Evolutionary conservation across 495 filamentous ascomycete species (phyloP).

Genomic region (Cenococcum geophilum): DNA sequence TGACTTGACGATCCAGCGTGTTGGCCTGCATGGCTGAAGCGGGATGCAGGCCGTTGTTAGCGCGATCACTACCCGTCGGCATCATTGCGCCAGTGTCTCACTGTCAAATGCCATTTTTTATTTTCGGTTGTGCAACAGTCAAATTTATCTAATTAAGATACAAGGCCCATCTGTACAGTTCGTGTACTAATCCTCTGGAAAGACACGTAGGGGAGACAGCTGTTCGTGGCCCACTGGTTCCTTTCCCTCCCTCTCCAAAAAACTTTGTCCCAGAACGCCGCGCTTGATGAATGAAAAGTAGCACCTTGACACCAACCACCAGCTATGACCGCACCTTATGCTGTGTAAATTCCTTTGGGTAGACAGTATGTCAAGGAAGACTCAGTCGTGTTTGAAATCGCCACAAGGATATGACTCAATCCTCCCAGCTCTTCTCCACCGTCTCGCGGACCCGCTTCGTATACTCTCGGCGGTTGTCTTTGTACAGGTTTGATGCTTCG

Average conservation of each 20-base stretch:
- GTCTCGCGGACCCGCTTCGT: slow-evolving; percentile 91
- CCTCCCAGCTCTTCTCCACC: slow-evolving; percentile 99
- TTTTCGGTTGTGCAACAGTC: not conserved
- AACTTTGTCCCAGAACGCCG: not conserved
- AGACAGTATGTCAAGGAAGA: not conserved
- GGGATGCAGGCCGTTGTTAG: not conserved
- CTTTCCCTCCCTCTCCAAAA: not conserved
- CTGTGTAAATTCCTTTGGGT: not conserved
- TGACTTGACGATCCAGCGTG: not conserved
- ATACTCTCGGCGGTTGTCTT: slow-evolving; percentile 95
- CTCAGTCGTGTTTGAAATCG: no score
- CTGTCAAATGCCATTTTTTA: not conserved
- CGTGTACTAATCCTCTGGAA: not conserved
- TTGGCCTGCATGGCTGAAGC: not conserved
- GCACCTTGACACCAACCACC: not conserved
- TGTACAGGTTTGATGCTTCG: slow-evolving; percentile 96
- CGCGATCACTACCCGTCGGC: not conserved
- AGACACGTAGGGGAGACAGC: no score
- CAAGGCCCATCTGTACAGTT: not conserved
- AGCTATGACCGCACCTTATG: not conserved
- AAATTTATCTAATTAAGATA: not conserved
- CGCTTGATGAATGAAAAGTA: slow-evolving; percentile 4
- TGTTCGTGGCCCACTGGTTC: no score
- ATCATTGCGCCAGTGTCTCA: not conserved
- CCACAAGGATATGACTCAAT: slow-evolving; percentile 20